Evolutionary conservation across 805 yeast genomes (phyloP).

Genomic region (Wickerhamiella sergipiensis): DNA sequence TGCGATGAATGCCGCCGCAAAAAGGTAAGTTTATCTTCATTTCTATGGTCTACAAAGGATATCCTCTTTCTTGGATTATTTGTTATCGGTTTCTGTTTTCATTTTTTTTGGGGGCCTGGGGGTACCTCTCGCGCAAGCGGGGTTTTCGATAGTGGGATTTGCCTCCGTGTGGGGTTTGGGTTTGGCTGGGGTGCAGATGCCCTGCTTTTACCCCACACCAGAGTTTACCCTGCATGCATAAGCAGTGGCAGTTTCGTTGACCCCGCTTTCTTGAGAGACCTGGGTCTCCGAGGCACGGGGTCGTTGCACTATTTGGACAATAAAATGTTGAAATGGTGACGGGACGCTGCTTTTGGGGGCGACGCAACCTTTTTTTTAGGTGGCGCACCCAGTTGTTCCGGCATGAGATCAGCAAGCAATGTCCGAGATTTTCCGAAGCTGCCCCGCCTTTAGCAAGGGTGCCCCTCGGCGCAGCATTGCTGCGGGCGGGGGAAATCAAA

Average conservation of each 20-base stretch:
- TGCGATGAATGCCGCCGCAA: constrained; percentile 30
- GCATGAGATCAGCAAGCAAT: neutral
- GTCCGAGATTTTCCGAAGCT: neutral
- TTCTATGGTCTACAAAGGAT: neutral
- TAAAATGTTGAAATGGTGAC: neutral
- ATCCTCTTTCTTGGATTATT: neutral
- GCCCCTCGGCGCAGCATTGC: no score
- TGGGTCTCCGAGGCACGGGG: neutral
- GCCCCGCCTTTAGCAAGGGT: neutral
- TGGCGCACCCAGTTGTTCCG: neutral
- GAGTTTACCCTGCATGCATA: neutral
- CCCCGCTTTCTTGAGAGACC: neutral
- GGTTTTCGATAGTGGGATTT: neutral
- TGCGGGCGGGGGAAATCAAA: no score
- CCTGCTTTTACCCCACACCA: neutral
- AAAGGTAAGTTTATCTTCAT: constrained; percentile 21
- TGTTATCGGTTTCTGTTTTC: neutral
- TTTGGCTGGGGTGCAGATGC: neutral
- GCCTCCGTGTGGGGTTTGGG: neutral
- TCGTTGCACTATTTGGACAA: neutral
- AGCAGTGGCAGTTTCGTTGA: neutral
- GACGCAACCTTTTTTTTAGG: neutral
- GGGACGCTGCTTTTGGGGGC: neutral
- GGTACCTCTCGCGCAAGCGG: neutral
- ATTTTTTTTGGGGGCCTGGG: neutral